Base-by-base conservation (phyloP, 2,329 filamentous ascomycete species). In the Colletotrichum coccodes region DNA sequence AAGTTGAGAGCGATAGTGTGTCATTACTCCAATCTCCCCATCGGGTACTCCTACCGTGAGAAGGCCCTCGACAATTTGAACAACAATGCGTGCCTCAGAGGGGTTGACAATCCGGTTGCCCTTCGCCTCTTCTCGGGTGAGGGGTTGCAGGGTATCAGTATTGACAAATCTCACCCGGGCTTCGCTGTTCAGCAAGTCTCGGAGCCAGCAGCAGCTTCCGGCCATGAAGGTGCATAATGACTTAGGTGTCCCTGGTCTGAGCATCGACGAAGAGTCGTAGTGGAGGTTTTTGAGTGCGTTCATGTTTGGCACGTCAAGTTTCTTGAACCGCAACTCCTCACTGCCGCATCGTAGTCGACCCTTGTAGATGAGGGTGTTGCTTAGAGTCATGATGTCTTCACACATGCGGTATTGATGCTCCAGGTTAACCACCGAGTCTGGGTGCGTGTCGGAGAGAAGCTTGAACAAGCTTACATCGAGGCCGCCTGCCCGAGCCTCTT, bases 321-420 rank as follows among this genome's bases (percentile, higher is more conserved):
- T 91, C 42, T 89, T 89, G 38, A 84, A 84, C 12, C 94, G 93
- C 12, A 98, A 90, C 60, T 87, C 85, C 53, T 92, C 86, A 5
- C 91, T 97, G 28, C 96, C 96, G 76, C 96, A 99, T 75, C 96
- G 95, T 42, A 99, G 86, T 40, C 91, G 89, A 5, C 95, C 95
- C n/a, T 91, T 86, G 81, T 99, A 99, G 75, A 99, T 98, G 64
- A 99, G 87, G 1, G 89, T 92, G 79, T 98, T 99, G 71, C 94
- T 97, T 16, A 99, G 87, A 2, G 91, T 87, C 95, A 98, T 98
- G 70, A 99, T 93, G 70, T 99, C 96, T 73, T 96, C 93, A 75
- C 94, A 97, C 96, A 99, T 99, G 70, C 96, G 94, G 77, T 99
- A 99, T 78, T 99, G 96, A 75, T 98, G 94, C 75, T 96, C 94